These are phyloP conservation scores for Helotiales sp. DNA, from an alignment of 2,329 filamentous ascomycete genomes.

Conservation along the genomic window DNA sequence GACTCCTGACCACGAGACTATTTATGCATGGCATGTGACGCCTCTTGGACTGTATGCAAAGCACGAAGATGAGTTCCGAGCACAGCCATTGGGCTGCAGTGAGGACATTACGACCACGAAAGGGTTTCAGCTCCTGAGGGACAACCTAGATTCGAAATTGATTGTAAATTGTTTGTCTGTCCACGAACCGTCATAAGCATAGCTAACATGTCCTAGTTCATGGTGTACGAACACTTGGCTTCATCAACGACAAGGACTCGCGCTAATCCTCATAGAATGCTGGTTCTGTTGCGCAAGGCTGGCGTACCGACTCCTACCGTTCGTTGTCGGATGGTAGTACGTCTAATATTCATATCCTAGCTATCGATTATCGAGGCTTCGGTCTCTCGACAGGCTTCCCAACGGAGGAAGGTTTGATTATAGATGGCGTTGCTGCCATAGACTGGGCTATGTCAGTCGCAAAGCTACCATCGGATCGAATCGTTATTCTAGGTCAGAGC, in stretches of 20 bases:
- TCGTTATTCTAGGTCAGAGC: conserved; percentile 83
- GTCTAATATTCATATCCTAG: conserved; percentile 74
- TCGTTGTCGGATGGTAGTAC: conserved; percentile 70
- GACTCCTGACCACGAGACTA: conserved; percentile 71
- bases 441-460: conserved; percentile 69
- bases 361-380: conserved; percentile 89
- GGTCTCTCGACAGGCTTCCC: conserved; percentile 79
- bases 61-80: conserved; percentile 63
- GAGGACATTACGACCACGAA: conserved; percentile 55
- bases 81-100: conserved; percentile 42
- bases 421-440: conserved; percentile 72
- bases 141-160: conserved; percentile 63
- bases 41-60: conserved; percentile 75
- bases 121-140: conserved; percentile 60
- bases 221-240: background rate
- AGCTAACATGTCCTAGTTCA: conserved; percentile 9
- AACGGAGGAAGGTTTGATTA: conserved; percentile 77
- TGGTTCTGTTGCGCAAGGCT: conserved; percentile 77
- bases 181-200: background rate
- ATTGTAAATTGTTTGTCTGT: conserved; percentile 60
- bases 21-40: conserved; percentile 91
- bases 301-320: conserved; percentile 76
- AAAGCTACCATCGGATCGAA: conserved; percentile 66
- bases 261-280: conserved; percentile 62
- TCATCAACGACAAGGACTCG: background rate